Base-by-base conservation (phyloP, 2,329 filamentous ascomycete genomes). In the Helminthosporium solani region DNA sequence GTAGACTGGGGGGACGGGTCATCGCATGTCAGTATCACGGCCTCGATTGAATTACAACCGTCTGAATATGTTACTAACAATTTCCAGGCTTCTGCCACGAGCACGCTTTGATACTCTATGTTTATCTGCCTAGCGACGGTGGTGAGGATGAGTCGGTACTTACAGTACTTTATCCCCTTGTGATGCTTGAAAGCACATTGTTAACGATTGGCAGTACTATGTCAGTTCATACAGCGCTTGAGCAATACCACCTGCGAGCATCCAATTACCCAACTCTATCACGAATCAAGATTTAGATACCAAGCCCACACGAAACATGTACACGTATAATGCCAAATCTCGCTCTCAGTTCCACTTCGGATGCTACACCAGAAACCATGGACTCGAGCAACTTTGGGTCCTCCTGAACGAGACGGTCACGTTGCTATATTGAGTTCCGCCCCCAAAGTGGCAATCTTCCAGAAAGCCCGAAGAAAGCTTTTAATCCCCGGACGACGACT, bases 1-100 rank as follows among this genome's bases (percentile, higher is more conserved):
- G 92, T 1, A 79, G 91, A 40, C 74, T 97, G 23, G 92, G 94
- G 58, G 92, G 90, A 1, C 80, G 90, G 56, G 92, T 97, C 41
- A 94, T 97, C 75, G 94, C 91, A 46, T 96, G 91, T 85, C 53
- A 73, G 81, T 61, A 12, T 4, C 7, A 42, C 18, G 8, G 18
- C 11, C 30, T 9, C 16, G 5, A 36, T 21, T 2, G 8, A 39
- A 25, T 20, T n/a, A 35, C 19, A 11, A 31, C 33, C 27, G 37
- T 4, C 12, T 42, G 5, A n/a, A 25, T 16, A 6, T 2, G n/a
- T 16, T 25, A 9, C 46, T 65, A 35, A 67, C 55, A 38, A 52
- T 15, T 14, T 9, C 11, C 34, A 80, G 77, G 78, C 66, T 90
- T 95, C 68, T 84, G 84, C 31, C 79, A 94, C 61, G 86, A 88